Evolutionary conservation across 805 yeast genomes (phyloP).

Genomic region (Starmerella apicola): DNA sequence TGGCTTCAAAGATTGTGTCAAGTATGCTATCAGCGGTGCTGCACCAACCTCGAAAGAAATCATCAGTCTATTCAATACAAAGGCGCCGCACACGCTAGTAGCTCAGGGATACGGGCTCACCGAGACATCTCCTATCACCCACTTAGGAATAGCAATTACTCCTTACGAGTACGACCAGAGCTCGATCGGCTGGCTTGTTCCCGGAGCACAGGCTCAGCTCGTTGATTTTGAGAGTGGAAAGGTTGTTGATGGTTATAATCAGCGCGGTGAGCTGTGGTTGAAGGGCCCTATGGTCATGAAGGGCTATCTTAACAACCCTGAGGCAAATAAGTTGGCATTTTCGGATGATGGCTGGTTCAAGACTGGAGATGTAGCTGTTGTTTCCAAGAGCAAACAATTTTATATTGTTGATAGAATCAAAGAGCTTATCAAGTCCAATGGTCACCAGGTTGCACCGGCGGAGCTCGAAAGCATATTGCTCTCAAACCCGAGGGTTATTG

Average conservation of each 20-base stretch:
- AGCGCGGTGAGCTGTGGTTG: conserved; percentile 42
- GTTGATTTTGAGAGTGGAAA: conserved; percentile 29
- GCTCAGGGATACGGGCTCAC: conserved; percentile 38
- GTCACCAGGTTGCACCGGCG: conserved; percentile 89
- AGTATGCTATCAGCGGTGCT: conserved; percentile 31
- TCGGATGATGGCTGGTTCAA: conserved; percentile 40
- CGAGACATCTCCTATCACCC: conserved; percentile 48
- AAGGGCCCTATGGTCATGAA: conserved; percentile 46
- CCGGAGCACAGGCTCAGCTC: conserved; percentile 41
- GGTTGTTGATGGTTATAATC: conserved; percentile 38
- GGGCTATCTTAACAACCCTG: conserved; percentile 38
- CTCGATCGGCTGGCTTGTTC: conserved; percentile 34
- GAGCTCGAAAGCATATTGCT: conserved; percentile 80
- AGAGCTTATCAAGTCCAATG: conserved; percentile 54
- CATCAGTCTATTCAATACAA: conserved; percentile 8
- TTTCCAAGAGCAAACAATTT: conserved; percentile 30
- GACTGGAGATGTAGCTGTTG: conserved; percentile 44
- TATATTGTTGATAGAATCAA: conserved; percentile 49
- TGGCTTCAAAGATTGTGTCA: conserved; percentile 32
- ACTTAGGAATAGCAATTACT: conserved; percentile 29
- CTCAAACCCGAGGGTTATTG: conserved; percentile 65
- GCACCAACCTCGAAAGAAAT: conserved; percentile 31
- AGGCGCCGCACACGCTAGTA: conserved; percentile 12
- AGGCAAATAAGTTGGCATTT: conserved; percentile 37
- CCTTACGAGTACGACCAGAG: conserved; percentile 33